Conservation (phyloP, 129 eudicot species). For the Saposhnikovia divaricata region DNA sequence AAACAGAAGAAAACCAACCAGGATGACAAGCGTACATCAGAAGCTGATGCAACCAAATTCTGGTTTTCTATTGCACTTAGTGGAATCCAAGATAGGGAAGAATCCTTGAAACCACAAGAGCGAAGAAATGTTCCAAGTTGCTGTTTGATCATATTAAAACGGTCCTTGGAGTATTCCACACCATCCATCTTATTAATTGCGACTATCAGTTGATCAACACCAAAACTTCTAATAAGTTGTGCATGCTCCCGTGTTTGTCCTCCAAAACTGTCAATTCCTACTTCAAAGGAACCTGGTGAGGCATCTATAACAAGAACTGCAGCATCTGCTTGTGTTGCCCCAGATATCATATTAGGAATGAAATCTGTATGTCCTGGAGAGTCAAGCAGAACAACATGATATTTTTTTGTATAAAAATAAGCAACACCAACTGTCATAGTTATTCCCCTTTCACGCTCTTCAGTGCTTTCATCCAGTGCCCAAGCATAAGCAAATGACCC, state of each 20-base stretch:
- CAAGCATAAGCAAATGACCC: conserved; percentile 99
- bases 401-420: conserved; percentile 55
- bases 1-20: conserved; percentile 46
- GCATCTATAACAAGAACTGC: conserved; percentile 91
- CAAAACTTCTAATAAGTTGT: conserved; percentile 93
- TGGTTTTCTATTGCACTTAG: conserved; percentile 95
- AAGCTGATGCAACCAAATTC: conserved; percentile 61
- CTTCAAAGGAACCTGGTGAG: conserved; percentile 84
- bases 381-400: conserved; percentile 81
- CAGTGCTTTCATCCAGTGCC: conserved; percentile 94
- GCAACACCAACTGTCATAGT: conserved; percentile 99
- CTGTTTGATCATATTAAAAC: conserved; percentile 56
- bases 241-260: conserved; percentile 98
- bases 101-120: conserved; percentile 74
- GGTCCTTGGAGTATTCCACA: conserved; percentile 73
- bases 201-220: conserved; percentile 84
- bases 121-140: conserved; percentile 82
- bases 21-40: conserved; percentile 55
- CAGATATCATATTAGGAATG: conserved; percentile 96
- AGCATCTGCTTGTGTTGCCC: conserved; percentile 99
- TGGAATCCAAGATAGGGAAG: conserved; percentile 72
- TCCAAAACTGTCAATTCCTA: conserved; percentile 62
- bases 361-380: conserved; percentile 98
- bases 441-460: conserved; percentile 97
- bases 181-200: conserved; percentile 84